Evolutionary conservation across 306 rosid species (phyloP), one percentile per base, ranked within the genome.

Genomic region (Prunus campanulata): DNA sequence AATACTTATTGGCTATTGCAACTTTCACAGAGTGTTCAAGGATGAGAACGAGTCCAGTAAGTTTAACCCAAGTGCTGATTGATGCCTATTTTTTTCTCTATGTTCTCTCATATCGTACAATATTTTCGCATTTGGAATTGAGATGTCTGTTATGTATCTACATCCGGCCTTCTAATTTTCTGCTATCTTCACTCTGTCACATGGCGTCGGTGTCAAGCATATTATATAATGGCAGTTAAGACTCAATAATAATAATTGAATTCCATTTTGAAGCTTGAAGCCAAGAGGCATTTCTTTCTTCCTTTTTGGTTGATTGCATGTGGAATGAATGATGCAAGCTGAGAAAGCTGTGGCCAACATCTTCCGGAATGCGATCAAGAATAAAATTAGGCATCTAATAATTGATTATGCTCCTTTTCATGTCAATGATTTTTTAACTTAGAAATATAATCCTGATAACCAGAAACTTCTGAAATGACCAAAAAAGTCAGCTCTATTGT

Each of bases 191-290:
- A 42, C 44, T 24, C 14, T 59, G 6, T 67, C 16, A 9, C 54
- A 14, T 2, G 67, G 8, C 67, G 2, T 72, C 27, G 32, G 16
- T 72, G 30, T 60, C 27, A 15, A 22, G 54, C 42, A 10, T 19
- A 6, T 56, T 56, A 11, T 42, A 6, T 4, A 22, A 44, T 66
- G 59, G 22, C 3, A 50, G 8, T 76, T 10, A 27, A 11, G 35
- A n/a, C 30, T 39, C 66, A 76, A 76, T 66, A 24, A 66, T 66
- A 76, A 66, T 65, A 24, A 66, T 66, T 55, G 54, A 42, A 14
- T 46, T 35, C 47, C 62, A 62, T 15, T 22, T 29, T 62, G 42
- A 49, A 48, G 68, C 3, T 19, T 62, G 42, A 49, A 60, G 50
- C 3, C 77, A 50, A 11, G 47, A 51, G 44, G 2, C 64, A 18